Base-by-base conservation (phyloP, 768 basidiomycete species). In the Hemileccinum impolitum region DNA sequence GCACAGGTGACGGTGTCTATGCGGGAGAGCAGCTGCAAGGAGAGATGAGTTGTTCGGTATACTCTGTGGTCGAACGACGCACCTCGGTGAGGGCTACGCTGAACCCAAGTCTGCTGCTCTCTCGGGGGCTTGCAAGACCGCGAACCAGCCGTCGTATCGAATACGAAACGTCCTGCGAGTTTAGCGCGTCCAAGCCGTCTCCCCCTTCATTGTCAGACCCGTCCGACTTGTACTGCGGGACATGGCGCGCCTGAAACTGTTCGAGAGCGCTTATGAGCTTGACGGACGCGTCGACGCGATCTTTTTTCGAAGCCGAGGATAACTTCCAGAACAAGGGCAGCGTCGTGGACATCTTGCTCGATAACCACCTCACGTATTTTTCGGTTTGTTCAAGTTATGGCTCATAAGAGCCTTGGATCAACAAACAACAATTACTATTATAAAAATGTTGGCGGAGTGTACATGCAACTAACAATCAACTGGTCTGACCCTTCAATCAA, bases 61-160 rank as follows among this genome's bases (percentile, higher is more conserved):
- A 28, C 14, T 21, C 10, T 4, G 34, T 7, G 35, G n/a, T 39
- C 28, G 18, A 26, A 37, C 35, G 28, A 48, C 80, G 57, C 61
- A 95, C 94, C 77, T 96, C 94, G 0, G 95, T 93, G 56, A 99
- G 73, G 28, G 94, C 93, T 38, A 99, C 95, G 9, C 94, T 92
- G 64, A 97, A 99, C 15, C 95, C 95, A 32, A 97, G 72, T 56
- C 95, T 72, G 67, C 93, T 95, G 66, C 90, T 91, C 65, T 99
- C 94, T 59, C 94, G 76, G 1, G 93, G 88, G 66, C 91, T 94
- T 0, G 89, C 91, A 26, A 99, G 75, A 12, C 95, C 95, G 36
- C 93, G 78, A 15, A 95, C 72, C 31, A 99, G 78, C 14, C 95
- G 69, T 43, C 90, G 81, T 60, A 98, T 83, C 5, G 94, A 90